These are phyloP conservation scores for Fusarium musae DNA, from an alignment of 2,329 filamentous ascomycete genomes.

Conservation along the genomic window DNA sequence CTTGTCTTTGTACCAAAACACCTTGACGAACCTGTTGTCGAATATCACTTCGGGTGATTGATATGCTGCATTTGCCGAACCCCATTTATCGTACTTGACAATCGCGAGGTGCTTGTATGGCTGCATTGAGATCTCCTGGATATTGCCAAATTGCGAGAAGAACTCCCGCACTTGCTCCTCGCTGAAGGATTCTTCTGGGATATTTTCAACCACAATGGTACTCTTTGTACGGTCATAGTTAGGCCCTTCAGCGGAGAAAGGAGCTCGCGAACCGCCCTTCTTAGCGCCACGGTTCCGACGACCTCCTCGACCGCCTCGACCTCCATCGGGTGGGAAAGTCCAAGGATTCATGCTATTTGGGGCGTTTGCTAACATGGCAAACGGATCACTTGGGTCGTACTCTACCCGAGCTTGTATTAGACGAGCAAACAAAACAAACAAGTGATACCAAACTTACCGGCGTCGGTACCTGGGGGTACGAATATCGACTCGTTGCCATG, in stretches of 20 bases:
- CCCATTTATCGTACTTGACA: constrained; percentile 75
- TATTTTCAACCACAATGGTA: constrained; percentile 80
- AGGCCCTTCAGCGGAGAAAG: constrained; percentile 73
- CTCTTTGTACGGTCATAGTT: constrained; percentile 71
- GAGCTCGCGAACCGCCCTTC: constrained; percentile 57
- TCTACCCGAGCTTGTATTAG: constrained; percentile 41
- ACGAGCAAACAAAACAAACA: neutral
- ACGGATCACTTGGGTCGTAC: constrained; percentile 49
- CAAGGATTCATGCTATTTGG: constrained; percentile 34
- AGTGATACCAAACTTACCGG: constrained; percentile 35
- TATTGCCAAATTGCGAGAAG: constrained; percentile 77
- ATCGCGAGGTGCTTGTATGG: constrained; percentile 74
- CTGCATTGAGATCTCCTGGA: constrained; percentile 73
- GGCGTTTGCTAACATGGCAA: constrained; percentile 35
- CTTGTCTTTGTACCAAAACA: constrained; percentile 78
- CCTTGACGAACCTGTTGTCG: constrained; percentile 86
- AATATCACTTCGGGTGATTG: constrained; percentile 83
- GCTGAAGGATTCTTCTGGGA: constrained; percentile 75
- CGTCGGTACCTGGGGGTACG: constrained; percentile 46
- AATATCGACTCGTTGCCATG: constrained; percentile 68
- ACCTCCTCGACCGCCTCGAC: constrained; percentile 49
- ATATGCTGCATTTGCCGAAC: constrained; percentile 75
- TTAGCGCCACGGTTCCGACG: constrained; percentile 49
- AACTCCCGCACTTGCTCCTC: constrained; percentile 74
- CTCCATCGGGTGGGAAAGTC: constrained; percentile 40